These are phyloP conservation scores for Epichloe glyceriae DNA, from an alignment of 2,329 filamentous ascomycete species.

Conservation along the genomic window DNA sequence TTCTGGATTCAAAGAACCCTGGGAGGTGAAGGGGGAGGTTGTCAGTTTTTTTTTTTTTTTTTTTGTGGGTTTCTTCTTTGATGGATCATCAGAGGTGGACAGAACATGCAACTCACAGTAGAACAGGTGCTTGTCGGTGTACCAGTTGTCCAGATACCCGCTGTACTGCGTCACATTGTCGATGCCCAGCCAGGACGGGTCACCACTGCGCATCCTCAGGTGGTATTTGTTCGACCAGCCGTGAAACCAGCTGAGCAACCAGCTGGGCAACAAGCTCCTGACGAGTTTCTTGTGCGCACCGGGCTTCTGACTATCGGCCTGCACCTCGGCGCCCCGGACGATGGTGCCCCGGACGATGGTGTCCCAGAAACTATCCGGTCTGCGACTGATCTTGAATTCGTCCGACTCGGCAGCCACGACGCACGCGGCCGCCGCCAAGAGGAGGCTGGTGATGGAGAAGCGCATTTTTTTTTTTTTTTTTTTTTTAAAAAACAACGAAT, in stretches of 20 bases:
- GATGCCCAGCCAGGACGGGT: slow-evolving; percentile 69
- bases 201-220: slow-evolving; percentile 78
- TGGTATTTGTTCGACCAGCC: no score
- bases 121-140: slow-evolving; percentile 94
- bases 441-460: background rate
- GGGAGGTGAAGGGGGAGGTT: background rate
- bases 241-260: no score
- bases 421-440: background rate
- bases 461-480: background rate
- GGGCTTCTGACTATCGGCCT: slow-evolving; percentile 37
- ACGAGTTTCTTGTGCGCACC: slow-evolving; percentile 45
- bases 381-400: slow-evolving; percentile 29
- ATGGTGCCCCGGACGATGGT: slow-evolving; percentile 85
- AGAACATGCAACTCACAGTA: slow-evolving; percentile 57
- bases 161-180: slow-evolving; percentile 96
- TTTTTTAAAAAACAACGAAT: no score
- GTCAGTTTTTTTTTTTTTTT: background rate
- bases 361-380: slow-evolving; percentile 76
- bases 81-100: background rate
- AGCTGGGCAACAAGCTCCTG: slow-evolving; percentile 71
- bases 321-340: slow-evolving; percentile 70
- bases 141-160: slow-evolving; percentile 91
- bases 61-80: no score
- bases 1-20: slow-evolving; percentile 44
- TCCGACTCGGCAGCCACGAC: background rate